Conservation (phyloP, 2,329 filamentous ascomycete species). For the Phaeosphaeriaceae sp. region DNA sequence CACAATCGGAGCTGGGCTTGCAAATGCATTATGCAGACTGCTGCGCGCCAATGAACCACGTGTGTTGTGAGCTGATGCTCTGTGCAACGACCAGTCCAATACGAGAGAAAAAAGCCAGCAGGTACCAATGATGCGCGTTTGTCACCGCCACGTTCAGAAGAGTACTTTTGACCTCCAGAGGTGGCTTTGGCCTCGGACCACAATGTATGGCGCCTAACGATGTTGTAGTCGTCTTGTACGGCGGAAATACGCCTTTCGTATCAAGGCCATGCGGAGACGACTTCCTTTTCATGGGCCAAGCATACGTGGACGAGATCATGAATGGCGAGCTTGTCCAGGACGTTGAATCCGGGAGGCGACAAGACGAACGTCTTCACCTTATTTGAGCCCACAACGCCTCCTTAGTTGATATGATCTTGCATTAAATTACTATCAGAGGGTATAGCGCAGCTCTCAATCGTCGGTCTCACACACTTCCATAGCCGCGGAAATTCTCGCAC, state of each 20-base stretch:
- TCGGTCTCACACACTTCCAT: constrained; percentile 9
- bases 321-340: background rate
- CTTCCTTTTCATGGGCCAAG: background rate
- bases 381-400: background rate
- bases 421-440: background rate
- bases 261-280: background rate
- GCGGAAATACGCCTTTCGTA: background rate
- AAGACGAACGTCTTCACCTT: background rate
- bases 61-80: constrained; percentile 10
- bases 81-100: constrained; percentile 14
- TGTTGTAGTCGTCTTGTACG: background rate
- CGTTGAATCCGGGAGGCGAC: background rate
- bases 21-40: background rate
- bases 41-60: background rate
- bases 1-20: background rate
- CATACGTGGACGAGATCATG: background rate
- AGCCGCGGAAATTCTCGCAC: constrained; percentile 42
- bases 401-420: background rate
- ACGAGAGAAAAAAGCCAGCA: constrained; percentile 12
- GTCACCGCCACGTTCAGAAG: background rate
- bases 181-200: background rate
- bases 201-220: background rate
- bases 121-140: constrained; percentile 16
- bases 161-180: background rate
- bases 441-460: background rate